A percentile compares a stretch with the other conserved stretches of the same genome.
phyloP scores from a whole-genome alignment of 495 filamentous ascomycete species.

The Penicillium maclennaniae region DNA sequence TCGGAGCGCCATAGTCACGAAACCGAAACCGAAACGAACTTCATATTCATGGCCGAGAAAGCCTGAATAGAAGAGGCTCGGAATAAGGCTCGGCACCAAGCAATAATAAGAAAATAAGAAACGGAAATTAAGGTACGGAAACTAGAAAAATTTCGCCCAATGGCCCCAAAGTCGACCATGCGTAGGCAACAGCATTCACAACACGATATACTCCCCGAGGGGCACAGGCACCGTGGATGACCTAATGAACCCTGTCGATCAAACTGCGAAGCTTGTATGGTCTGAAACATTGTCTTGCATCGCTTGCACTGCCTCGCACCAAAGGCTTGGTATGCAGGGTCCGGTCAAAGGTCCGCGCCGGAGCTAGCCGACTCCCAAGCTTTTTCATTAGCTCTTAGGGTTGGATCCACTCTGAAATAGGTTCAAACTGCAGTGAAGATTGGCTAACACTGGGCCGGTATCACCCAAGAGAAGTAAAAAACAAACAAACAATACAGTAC shows the following conservation, averaged over 20 bases:
- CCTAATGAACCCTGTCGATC: slow-evolving; percentile 31
- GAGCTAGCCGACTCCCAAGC: background rate
- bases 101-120: background rate
- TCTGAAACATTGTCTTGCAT: slow-evolving; percentile 20
- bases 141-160: background rate
- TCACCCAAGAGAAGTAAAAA: slow-evolving; percentile 2
- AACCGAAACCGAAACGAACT: background rate
- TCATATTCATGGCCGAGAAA: slow-evolving; percentile 1
- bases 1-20: slow-evolving; percentile 32
- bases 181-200: slow-evolving; percentile 26
- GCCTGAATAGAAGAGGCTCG: background rate
- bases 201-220: background rate
- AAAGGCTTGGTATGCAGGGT: slow-evolving; percentile 1
- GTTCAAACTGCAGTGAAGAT: background rate
- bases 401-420: background rate
- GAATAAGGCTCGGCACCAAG: background rate
- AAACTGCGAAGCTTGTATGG: slow-evolving; percentile 24
- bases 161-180: background rate
- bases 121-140: background rate
- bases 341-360: background rate
- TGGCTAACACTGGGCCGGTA: slow-evolving; percentile 10
- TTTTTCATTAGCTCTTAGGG: background rate
- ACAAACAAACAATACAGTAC: too few species aligned
- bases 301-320: slow-evolving; percentile 12
- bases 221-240: slow-evolving; percentile 6